A percentile compares a stretch with the other conserved stretches of the same genome.
Conservation (phyloP, 2,329 filamentous ascomycete genomes). For the Nigrospora osmanthi region DNA sequence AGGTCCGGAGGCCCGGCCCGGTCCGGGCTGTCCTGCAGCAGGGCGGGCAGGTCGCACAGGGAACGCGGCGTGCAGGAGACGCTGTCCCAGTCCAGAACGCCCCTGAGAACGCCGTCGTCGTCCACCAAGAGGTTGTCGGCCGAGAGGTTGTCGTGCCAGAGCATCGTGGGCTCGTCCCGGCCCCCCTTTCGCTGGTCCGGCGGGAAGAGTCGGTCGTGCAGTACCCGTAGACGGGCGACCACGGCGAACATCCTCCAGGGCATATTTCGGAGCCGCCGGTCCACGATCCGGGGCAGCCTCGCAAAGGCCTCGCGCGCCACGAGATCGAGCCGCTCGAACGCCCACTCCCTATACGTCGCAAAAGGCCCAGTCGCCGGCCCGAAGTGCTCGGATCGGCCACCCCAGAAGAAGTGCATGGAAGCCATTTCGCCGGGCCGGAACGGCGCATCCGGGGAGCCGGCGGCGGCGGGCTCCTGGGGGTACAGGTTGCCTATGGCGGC, state of each 20-base stretch:
- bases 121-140: conserved; percentile 25
- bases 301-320: conserved; percentile 9
- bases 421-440: conserved; percentile 14
- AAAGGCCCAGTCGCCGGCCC: conserved; percentile 10
- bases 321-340: conserved; percentile 11
- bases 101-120: conserved; percentile 17
- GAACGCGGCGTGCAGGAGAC: conserved; percentile 21
- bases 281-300: neutral
- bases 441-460: neutral
- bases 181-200: neutral
- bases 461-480: conserved; percentile 1
- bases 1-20: conserved; percentile 7
- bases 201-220: conserved; percentile 10
- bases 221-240: conserved; percentile 9
- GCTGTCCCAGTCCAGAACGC: conserved; percentile 25
- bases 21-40: conserved; percentile 17
- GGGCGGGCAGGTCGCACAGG: conserved; percentile 20
- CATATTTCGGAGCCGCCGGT: conserved; percentile 4
- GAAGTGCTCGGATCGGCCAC: conserved; percentile 8
- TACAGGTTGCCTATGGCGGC: conserved; percentile 21
- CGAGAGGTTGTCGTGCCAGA: conserved; percentile 23
- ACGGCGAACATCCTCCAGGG: conserved; percentile 9
- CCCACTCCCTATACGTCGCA: conserved; percentile 6
- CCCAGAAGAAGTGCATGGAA: conserved; percentile 20
- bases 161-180: conserved; percentile 12